These are phyloP conservation scores for Margaritispora aquatica DNA, from an alignment of 495 filamentous ascomycete species.

Conservation along the genomic window DNA sequence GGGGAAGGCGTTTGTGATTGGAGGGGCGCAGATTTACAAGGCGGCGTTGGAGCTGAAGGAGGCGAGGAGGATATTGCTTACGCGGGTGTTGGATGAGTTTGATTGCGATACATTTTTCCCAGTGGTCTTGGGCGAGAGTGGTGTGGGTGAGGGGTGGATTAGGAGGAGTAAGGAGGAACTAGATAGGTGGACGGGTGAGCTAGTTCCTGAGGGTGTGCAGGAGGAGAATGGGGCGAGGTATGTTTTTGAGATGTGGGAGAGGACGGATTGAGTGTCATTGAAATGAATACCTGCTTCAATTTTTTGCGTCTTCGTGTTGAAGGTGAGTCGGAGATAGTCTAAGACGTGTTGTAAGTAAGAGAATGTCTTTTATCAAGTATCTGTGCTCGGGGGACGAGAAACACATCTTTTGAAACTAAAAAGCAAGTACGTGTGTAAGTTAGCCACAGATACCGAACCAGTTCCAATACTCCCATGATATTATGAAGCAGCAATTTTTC, in stretches of 20 bases:
- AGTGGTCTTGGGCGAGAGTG: slow-evolving; percentile 40
- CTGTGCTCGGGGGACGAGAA: no score
- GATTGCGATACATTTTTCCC: slow-evolving; percentile 91
- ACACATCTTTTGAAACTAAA: no score
- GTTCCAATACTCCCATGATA: no score
- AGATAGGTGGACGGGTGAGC: slow-evolving; percentile 52
- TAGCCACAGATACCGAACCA: no score
- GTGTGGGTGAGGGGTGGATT: slow-evolving; percentile 38
- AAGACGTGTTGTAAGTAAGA: no score
- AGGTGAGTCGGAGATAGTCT: neutral
- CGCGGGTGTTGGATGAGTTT: slow-evolving; percentile 55
- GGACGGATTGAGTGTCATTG: neutral
- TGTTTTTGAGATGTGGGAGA: slow-evolving; percentile 59
- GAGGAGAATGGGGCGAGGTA: slow-evolving; percentile 53
- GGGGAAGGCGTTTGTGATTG: slow-evolving; percentile 75
- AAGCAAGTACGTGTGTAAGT: no score
- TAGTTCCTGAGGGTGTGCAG: slow-evolving; percentile 39
- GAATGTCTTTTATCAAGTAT: no score
- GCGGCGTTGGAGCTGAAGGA: slow-evolving; percentile 50
- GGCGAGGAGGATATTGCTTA: slow-evolving; percentile 54
- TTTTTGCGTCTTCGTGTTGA: neutral
- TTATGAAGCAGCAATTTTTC: no score
- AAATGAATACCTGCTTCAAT: neutral
- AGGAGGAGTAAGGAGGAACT: slow-evolving; percentile 42
- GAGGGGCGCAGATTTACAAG: slow-evolving; percentile 78